phyloP scores from a whole-genome alignment of 2,329 filamentous ascomycete species.

The Tolypocladium nubicola region DNA sequence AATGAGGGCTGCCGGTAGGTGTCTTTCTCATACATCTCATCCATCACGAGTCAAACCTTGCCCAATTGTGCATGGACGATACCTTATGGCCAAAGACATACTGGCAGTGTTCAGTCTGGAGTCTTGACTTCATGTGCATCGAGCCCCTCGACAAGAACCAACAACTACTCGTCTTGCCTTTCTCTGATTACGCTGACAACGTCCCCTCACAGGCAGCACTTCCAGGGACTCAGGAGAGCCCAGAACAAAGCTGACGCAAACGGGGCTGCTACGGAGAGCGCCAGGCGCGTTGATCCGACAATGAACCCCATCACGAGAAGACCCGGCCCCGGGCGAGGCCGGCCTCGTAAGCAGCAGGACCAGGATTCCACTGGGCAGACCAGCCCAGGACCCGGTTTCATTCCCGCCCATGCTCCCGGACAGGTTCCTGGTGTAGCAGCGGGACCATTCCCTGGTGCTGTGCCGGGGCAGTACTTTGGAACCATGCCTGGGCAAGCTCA shows the following conservation, averaged over 20 bases:
- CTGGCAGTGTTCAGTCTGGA: background rate
- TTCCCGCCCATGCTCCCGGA: background rate
- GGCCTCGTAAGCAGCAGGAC: constrained; percentile 36
- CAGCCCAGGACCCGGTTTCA: background rate
- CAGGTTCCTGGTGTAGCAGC: background rate
- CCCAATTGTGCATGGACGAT: background rate
- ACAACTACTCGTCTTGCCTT: background rate
- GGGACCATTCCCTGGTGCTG: background rate
- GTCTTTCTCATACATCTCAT: constrained; percentile 1
- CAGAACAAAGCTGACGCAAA: constrained; percentile 41
- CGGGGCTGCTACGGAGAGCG: constrained; percentile 20
- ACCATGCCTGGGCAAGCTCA: background rate
- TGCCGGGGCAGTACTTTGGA: constrained; percentile 1
- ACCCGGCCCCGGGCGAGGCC: constrained; percentile 45
- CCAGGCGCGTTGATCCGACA: constrained; percentile 37
- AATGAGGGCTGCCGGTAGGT: constrained; percentile 55
- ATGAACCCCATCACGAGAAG: constrained; percentile 49
- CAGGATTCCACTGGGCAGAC: constrained; percentile 4
- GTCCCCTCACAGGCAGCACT: constrained; percentile 40
- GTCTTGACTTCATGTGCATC: background rate
- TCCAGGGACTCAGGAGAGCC: constrained; percentile 45
- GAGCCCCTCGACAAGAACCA: background rate
- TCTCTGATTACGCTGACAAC: background rate
- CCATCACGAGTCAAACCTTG: background rate
- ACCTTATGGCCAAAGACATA: background rate